Conservation (phyloP, 441 rosid species). For the Populus hybrid region DNA sequence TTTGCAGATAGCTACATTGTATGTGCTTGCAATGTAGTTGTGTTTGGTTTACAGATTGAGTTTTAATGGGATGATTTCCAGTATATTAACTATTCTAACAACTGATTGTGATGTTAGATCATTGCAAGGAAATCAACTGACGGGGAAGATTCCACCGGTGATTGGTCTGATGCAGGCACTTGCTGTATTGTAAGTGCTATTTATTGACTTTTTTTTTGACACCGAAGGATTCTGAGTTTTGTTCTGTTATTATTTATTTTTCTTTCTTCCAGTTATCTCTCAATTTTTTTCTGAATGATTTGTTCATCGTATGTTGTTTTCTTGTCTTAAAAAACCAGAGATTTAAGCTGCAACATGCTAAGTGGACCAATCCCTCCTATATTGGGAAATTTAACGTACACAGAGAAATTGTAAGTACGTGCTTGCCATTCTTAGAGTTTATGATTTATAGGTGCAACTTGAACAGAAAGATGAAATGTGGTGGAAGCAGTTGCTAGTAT, state of each 20-base stretch:
- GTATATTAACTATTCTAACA: constrained; percentile 8
- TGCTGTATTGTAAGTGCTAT: constrained; percentile 80
- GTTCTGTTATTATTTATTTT: not conserved
- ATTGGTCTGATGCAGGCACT: constrained; percentile 99
- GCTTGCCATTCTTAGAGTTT: constrained; percentile 3
- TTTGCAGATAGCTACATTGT: constrained; percentile 97
- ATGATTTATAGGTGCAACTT: not conserved
- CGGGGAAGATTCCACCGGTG: constrained; percentile 82
- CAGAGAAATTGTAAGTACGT: constrained; percentile 74
- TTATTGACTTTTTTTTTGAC: not conserved
- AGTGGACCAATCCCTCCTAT: constrained; percentile 86
- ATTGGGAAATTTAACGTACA: constrained; percentile 78
- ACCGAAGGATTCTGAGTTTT: not conserved
- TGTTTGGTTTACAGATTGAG: not conserved
- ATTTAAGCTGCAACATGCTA: constrained; percentile 79
- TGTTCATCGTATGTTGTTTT: not conserved
- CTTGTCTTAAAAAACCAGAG: constrained; percentile 42
- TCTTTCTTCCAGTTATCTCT: not conserved
- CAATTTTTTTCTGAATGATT: not conserved
- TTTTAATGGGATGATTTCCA: not conserved
- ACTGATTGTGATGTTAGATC: constrained; percentile 46
- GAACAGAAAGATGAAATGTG: not conserved
- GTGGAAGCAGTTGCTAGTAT: not conserved
- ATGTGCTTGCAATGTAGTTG: constrained; percentile 25
- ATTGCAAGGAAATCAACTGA: constrained; percentile 83